Evolutionary conservation across 805 yeast genomes (phyloP).

Genomic region (Teunomyces atbi): DNA sequence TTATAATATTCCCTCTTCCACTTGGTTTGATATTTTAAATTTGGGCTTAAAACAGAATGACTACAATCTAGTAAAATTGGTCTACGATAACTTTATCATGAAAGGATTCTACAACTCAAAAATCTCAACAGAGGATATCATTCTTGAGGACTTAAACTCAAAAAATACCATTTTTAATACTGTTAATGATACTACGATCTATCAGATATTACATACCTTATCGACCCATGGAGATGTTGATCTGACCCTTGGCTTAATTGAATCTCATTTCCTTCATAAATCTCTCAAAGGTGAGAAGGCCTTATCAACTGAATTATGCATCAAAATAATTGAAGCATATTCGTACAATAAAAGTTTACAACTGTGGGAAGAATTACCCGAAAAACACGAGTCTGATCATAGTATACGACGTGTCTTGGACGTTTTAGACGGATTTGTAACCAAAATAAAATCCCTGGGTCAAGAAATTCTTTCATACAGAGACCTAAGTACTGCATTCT

Average conservation of each 20-base stretch:
- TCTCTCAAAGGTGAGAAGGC: conserved; percentile 30
- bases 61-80: conserved; percentile 24
- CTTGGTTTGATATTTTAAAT: conserved; percentile 25
- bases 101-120: conserved; percentile 18
- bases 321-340: conserved; percentile 34
- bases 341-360: conserved; percentile 20
- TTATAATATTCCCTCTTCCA: conserved; percentile 4
- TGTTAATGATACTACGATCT: conserved; percentile 21
- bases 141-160: conserved; percentile 13
- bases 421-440: conserved; percentile 27
- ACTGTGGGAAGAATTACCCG: conserved; percentile 9
- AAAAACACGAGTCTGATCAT: conserved; percentile 16
- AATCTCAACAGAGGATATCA: conserved; percentile 23
- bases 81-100: conserved; percentile 32
- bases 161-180: conserved; percentile 14
- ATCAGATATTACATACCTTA: conserved; percentile 29
- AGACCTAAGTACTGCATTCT: conserved; percentile 31
- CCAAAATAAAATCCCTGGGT: conserved; percentile 11
- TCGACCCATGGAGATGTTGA: conserved; percentile 37
- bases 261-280: conserved; percentile 35
- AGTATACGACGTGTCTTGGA: conserved; percentile 31
- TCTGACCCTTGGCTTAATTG: conserved; percentile 33
- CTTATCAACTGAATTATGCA: conserved; percentile 31
- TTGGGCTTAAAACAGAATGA: conserved; percentile 23
- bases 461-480: conserved; percentile 15